These are phyloP conservation scores for Ramalina peruviana DNA, from an alignment of 495 filamentous ascomycete species.

Conservation along the genomic window DNA sequence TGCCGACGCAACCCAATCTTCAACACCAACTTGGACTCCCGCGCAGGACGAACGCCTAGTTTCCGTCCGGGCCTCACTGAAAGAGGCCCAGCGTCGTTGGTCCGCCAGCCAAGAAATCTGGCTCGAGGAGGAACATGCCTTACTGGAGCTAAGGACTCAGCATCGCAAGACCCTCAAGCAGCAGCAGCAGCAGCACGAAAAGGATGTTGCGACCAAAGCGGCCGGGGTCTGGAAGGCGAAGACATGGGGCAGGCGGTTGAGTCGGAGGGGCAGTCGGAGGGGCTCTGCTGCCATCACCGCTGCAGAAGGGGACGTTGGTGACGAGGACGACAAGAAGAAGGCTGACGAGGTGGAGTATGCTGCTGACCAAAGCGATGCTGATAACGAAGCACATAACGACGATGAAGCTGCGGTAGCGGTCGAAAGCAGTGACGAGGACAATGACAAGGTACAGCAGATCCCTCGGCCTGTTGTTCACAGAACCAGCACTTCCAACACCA, in stretches of 20 bases:
- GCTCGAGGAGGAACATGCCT: slow-evolving; percentile 14
- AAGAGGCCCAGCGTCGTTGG: slow-evolving; percentile 11
- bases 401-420: too few relatives aligned
- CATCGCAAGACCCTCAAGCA: slow-evolving; percentile 5
- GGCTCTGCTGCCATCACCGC: not conserved
- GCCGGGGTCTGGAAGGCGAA: slow-evolving; percentile 3
- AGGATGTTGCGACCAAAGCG: not conserved
- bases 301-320: not conserved
- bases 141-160: slow-evolving; percentile 4
- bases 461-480: not conserved
- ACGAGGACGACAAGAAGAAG: not conserved
- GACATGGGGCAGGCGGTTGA: not conserved
- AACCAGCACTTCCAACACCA: not conserved
- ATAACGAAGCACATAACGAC: not conserved
- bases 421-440: not conserved
- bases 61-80: slow-evolving; percentile 7
- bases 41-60: slow-evolving; percentile 6
- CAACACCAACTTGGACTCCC: slow-evolving; percentile 1
- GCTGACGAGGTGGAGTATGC: not conserved
- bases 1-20: too few relatives aligned
- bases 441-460: not conserved
- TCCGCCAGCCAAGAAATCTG: slow-evolving; percentile 13
- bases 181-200: not conserved
- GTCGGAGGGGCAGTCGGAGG: not conserved
- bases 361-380: not conserved